These are phyloP conservation scores for Gloeopeniophorella convolvens DNA, from an alignment of 768 basidiomycete species.

Conservation along the genomic window DNA sequence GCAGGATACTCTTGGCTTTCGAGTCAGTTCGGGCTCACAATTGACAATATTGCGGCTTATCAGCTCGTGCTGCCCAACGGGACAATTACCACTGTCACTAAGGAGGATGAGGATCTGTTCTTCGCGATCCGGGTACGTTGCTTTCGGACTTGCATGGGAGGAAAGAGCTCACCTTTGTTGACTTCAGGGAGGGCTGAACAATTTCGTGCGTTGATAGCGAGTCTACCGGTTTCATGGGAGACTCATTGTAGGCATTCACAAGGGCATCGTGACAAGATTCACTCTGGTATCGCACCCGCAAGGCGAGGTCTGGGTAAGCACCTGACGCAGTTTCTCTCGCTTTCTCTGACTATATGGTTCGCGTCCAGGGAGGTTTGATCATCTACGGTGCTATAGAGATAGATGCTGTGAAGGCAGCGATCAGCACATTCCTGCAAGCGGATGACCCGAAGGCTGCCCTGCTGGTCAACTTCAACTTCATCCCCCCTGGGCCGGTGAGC, in stretches of 20 bases:
- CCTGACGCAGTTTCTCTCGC: no score
- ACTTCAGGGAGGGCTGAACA: slow-evolving; percentile 2
- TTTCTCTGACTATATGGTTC: no score
- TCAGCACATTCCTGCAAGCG: no score
- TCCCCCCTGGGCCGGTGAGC: not conserved
- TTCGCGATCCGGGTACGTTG: slow-evolving; percentile 3
- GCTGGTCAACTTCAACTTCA: no score
- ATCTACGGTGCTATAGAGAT: no score
- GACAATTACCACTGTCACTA: slow-evolving; percentile 1
- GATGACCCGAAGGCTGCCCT: no score
- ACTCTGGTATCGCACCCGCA: slow-evolving; percentile 1
- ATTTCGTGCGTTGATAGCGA: not conserved
- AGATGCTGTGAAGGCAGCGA: no score
- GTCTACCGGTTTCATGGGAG: not conserved
- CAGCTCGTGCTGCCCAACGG: slow-evolving; percentile 29
- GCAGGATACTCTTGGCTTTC: slow-evolving; percentile 29
- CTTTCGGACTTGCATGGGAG: no score
- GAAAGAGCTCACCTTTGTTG: not conserved
- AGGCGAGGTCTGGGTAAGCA: slow-evolving; percentile 1
- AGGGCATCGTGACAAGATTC: slow-evolving; percentile 9
- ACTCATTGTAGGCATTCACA: not conserved
- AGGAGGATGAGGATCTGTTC: not conserved
- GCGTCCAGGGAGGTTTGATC: not conserved
- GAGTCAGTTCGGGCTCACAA: slow-evolving; percentile 29
- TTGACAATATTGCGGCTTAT: slow-evolving; percentile 29